Evolutionary conservation across 352 stramenopile species (phyloP).

Genomic region (Saprolegnia parasitica): DNA sequence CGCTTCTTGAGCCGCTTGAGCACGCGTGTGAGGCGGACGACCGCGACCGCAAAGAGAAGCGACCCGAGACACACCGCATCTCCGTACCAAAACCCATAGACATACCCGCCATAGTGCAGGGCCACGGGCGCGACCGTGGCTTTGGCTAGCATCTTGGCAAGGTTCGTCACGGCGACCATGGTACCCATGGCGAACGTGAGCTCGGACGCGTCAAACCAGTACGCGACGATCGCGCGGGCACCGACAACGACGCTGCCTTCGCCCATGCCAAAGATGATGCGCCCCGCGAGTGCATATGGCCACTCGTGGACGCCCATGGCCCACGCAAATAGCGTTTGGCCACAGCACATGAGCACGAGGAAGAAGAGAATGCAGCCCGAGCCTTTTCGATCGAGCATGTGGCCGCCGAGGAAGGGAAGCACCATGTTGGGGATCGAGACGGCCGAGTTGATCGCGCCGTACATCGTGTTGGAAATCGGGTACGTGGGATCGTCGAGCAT

Average conservation of each 20-base stretch:
- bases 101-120: conserved; percentile 79
- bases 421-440: conserved; percentile 84
- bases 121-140: conserved; percentile 80
- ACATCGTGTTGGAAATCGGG: conserved; percentile 81
- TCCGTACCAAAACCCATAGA: conserved; percentile 81
- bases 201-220: conserved; percentile 74
- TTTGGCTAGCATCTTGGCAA: conserved; percentile 90
- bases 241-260: conserved; percentile 78
- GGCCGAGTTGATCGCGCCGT: conserved; percentile 69
- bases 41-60: conserved; percentile 31
- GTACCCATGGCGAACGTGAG: conserved; percentile 88
- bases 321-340: conserved; percentile 60
- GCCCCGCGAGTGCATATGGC: conserved; percentile 51
- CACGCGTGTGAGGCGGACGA: conserved; percentile 52
- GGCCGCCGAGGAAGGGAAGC: conserved; percentile 67
- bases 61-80: conserved; percentile 53
- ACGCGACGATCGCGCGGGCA: conserved; percentile 73
- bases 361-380: conserved; percentile 74
- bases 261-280: conserved; percentile 78
- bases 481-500: conserved; percentile 74
- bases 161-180: conserved; percentile 83
- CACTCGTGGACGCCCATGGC: conserved; percentile 51
- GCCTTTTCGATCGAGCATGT: conserved; percentile 73
- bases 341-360: conserved; percentile 74
- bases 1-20: conserved; percentile 47